Base-by-base conservation (phyloP, 75 land plant species). In the Selaginella moellendorffii region DNA sequence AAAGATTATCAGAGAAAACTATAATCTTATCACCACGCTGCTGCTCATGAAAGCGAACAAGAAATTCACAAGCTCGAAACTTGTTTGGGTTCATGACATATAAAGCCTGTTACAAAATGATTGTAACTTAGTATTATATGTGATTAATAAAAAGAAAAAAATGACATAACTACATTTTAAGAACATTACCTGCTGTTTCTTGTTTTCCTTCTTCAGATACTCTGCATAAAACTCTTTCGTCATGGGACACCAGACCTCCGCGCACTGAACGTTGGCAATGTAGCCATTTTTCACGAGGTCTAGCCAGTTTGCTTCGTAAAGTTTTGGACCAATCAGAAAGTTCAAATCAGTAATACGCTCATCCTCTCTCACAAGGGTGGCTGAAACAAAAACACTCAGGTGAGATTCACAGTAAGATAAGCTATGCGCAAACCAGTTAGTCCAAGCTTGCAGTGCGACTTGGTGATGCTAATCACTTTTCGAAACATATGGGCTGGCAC, bases 251-350 rank as follows among this genome's bases (percentile, higher is more conserved):
- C 46, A 36, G 46, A 36, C 46, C 46, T 36, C 46, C 46, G 46
- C 46, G 14, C 46, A 36, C 46, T 36, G 46, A 0, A 69, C 70
- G 14, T 36, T 14, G 46, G 46, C 46, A 36, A 36, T 36, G 14
- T 36, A 36, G 5, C 46, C 46, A 36, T 36, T 36, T 14, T 36
- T 36, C 5, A 14, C 46, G 10, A 36, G 46, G 5, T 36, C 46
- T 14, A 36, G 5, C 46, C 46, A 36, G 46, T 36, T 36, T 36
- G 46, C 46, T 36, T 36, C 46, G 14, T 36, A 36, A 5, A 36
- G 14, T 14, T 36, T 36, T 14, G 46, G 46, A 36, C 46, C 46
- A 36, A 36, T 36, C 46, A 36, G 14, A 14, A 36, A 36, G 14
- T 36, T 36, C 46, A 36, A 14, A 36, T 36, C 46, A 5, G 46